These are phyloP conservation scores for Stachybotrys chartarum DNA, from an alignment of 2,329 filamentous ascomycete species.

Conservation along the genomic window DNA sequence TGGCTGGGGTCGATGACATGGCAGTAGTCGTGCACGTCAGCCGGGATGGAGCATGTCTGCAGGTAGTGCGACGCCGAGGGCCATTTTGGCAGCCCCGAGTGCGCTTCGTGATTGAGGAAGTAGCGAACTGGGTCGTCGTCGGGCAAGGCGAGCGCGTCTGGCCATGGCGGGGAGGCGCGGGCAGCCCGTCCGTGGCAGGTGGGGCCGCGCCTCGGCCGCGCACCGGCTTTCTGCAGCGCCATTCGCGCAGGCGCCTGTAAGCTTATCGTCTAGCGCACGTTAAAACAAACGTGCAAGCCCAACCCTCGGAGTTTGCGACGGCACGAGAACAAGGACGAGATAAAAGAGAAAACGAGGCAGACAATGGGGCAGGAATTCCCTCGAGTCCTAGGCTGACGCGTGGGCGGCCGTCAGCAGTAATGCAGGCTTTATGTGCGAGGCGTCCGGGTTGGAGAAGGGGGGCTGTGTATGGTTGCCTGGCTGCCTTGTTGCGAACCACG, in stretches of 20 bases:
- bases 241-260: too few relatives aligned
- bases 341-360: background rate
- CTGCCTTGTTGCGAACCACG: background rate
- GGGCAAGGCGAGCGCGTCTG: background rate
- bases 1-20: background rate
- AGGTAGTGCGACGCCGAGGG: background rate
- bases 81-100: background rate
- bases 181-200: background rate
- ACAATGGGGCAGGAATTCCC: background rate
- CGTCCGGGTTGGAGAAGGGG: too few relatives aligned
- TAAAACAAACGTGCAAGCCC: too few relatives aligned
- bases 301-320: too few relatives aligned
- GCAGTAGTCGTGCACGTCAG: background rate
- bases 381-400: too few relatives aligned
- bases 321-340: too few relatives aligned
- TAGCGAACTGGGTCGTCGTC: background rate
- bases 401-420: too few relatives aligned
- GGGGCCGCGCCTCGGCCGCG: too few relatives aligned
- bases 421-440: too few relatives aligned
- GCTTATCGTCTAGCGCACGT: too few relatives aligned
- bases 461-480: background rate
- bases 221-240: too few relatives aligned
- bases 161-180: background rate
- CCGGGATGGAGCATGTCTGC: background rate
- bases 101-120: background rate